Percentiles rank a stretch among this genome's conserved stretches.
These are phyloP conservation scores for Venturia pyrina DNA, from an alignment of 2,329 filamentous ascomycete genomes.

Conservation along the genomic window DNA sequence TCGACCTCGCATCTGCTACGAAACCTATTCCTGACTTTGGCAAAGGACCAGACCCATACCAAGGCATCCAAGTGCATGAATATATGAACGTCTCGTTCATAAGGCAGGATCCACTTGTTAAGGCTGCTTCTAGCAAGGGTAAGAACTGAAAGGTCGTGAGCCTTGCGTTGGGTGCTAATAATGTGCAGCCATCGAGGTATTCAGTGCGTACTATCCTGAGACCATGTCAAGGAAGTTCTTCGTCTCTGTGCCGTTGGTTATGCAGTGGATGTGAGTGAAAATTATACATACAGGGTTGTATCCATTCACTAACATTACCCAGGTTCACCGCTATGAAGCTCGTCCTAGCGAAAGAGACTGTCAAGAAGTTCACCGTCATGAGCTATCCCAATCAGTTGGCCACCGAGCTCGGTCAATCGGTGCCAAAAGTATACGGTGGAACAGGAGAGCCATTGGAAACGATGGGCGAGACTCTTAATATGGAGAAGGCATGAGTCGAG, in stretches of 20 bases:
- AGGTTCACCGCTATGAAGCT: slow-evolving; percentile 36
- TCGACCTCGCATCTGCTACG: slow-evolving; percentile 60
- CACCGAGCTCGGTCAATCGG: slow-evolving; percentile 51
- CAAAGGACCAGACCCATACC: slow-evolving; percentile 64
- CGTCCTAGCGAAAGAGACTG: slow-evolving; percentile 37
- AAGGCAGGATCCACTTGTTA: slow-evolving; percentile 66
- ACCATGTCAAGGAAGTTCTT: slow-evolving; percentile 88
- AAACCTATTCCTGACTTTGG: slow-evolving; percentile 60
- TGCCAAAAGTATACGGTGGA: slow-evolving; percentile 75
- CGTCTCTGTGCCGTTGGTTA: slow-evolving; percentile 82
- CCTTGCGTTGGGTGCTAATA: not conserved
- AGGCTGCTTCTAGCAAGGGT: slow-evolving; percentile 52
- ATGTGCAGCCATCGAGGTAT: slow-evolving; percentile 65
- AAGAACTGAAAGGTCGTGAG: not conserved
- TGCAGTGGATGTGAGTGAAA: slow-evolving; percentile 57
- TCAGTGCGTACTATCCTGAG: slow-evolving; percentile 79
- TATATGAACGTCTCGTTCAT: slow-evolving; percentile 84
- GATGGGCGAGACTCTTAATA: slow-evolving; percentile 31
- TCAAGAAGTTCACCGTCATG: slow-evolving; percentile 39
- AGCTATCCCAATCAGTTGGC: slow-evolving; percentile 56
- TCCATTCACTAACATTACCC: not conserved
- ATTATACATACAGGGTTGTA: not conserved
- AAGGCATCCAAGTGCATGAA: slow-evolving; percentile 89
- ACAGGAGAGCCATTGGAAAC: slow-evolving; percentile 46
- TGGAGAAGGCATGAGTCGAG: slow-evolving; percentile 16